phyloP scores from a whole-genome alignment of 306 rosid genomes.

The Vachellia collinsii region DNA sequence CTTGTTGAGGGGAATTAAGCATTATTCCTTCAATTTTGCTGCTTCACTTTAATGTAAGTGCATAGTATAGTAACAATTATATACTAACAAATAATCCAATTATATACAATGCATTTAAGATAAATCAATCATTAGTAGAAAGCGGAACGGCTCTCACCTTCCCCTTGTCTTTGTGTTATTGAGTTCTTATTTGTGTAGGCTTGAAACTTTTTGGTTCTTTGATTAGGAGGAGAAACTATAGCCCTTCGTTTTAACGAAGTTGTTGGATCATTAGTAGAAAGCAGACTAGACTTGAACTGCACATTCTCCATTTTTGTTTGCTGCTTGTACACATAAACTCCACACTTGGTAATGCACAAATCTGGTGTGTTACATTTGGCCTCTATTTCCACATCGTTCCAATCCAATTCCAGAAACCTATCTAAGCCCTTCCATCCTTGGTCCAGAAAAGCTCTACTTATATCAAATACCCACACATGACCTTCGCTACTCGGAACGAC shows the following conservation, averaged over 20 bases:
- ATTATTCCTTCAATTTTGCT: not conserved
- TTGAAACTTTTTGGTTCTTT: not conserved
- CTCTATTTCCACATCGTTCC: not conserved
- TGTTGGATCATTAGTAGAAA: not conserved
- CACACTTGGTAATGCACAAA: not conserved
- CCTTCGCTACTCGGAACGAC: not conserved
- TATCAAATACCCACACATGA: constrained; percentile 18
- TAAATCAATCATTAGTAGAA: not conserved
- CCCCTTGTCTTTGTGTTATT: not conserved
- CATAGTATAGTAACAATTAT: not conserved
- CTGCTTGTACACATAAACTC: not conserved
- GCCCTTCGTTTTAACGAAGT: not conserved
- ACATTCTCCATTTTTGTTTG: not conserved
- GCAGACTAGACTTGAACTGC: not conserved
- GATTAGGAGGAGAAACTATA: not conserved
- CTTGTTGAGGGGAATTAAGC: not conserved
- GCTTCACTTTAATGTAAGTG: not conserved
- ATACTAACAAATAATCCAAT: not conserved
- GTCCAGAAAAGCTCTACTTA: not conserved
- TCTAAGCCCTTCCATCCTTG: not conserved
- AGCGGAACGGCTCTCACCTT: not conserved
- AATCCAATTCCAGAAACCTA: not conserved
- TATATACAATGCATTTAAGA: not conserved
- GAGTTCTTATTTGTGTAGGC: not conserved
- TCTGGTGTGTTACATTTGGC: not conserved